phyloP scores from a whole-genome alignment of 164 flowering plant genomes.

The Macadamia integrifolia region DNA sequence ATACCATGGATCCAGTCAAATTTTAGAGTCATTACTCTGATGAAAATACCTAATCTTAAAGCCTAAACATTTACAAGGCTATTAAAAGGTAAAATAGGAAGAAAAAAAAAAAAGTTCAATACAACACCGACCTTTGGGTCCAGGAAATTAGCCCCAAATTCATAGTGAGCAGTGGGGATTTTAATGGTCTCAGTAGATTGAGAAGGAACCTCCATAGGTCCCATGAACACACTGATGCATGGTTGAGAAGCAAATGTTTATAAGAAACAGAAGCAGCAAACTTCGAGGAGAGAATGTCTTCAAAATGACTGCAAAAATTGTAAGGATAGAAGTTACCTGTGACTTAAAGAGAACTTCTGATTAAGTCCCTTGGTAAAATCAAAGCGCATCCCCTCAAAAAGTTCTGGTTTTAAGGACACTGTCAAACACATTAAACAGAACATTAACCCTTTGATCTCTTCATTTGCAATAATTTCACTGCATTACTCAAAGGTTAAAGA shows the following conservation, averaged over 20 bases:
- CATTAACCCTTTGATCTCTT: too few species aligned
- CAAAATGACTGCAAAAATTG: too few species aligned
- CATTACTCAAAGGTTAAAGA: too few species aligned
- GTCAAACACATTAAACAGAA: conserved; percentile 11
- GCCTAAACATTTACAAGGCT: background rate
- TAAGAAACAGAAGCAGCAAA: background rate
- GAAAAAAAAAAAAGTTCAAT: background rate
- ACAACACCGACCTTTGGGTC: conserved; percentile 66
- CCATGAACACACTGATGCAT: conserved; percentile 70
- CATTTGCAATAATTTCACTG: too few species aligned
- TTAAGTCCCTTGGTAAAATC: conserved; percentile 84
- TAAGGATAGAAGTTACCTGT: conserved; percentile 44
- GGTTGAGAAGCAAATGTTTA: background rate
- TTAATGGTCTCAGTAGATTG: conserved; percentile 80
- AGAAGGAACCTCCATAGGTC: conserved; percentile 79
- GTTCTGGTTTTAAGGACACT: conserved; percentile 97
- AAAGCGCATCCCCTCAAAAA: conserved; percentile 92
- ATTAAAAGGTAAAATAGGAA: background rate
- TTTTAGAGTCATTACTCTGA: background rate
- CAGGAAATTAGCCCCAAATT: conserved; percentile 88
- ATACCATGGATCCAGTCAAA: background rate
- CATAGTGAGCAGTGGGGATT: conserved; percentile 83
- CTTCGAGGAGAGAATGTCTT: too few species aligned
- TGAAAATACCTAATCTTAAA: background rate
- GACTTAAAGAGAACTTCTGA: conserved; percentile 80